Evolutionary conservation across 2,329 filamentous ascomycete species (phyloP).

Genomic region (Monilinia aucupariae): DNA sequence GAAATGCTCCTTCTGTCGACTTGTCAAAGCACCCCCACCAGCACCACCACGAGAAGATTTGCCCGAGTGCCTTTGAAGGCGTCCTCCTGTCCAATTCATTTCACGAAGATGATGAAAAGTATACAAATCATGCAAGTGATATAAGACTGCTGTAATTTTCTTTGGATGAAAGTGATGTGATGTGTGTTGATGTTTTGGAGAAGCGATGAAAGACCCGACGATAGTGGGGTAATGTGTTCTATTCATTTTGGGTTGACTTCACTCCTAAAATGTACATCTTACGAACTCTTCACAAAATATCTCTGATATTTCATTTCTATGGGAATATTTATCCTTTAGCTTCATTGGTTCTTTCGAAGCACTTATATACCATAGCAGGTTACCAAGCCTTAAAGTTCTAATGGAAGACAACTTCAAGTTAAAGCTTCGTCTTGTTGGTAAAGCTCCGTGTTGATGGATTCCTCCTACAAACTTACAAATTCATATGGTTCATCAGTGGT

Average conservation of each 20-base stretch:
- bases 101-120: not conserved
- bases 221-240: not conserved
- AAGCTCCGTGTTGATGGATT: not conserved
- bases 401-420: not conserved
- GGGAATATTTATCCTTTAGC: not conserved
- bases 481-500: not conserved
- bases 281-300: not conserved
- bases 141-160: not conserved
- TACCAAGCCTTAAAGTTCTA: not conserved
- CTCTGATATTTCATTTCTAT: no score
- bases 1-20: conserved; percentile 45
- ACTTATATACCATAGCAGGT: not conserved
- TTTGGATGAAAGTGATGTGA: not conserved
- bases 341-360: not conserved
- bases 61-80: conserved; percentile 40
- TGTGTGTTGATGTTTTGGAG: not conserved
- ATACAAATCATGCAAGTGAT: not conserved
- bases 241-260: not conserved
- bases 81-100: conserved; percentile 50
- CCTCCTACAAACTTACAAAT: not conserved
- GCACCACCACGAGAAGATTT: conserved; percentile 31
- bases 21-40: conserved; percentile 17
- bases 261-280: not conserved
- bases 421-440: not conserved
- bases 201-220: not conserved